Evolutionary conservation across 192 early-diverging fungal species (phyloP).

Genomic region (Gryganskiella cystojenkinii): DNA sequence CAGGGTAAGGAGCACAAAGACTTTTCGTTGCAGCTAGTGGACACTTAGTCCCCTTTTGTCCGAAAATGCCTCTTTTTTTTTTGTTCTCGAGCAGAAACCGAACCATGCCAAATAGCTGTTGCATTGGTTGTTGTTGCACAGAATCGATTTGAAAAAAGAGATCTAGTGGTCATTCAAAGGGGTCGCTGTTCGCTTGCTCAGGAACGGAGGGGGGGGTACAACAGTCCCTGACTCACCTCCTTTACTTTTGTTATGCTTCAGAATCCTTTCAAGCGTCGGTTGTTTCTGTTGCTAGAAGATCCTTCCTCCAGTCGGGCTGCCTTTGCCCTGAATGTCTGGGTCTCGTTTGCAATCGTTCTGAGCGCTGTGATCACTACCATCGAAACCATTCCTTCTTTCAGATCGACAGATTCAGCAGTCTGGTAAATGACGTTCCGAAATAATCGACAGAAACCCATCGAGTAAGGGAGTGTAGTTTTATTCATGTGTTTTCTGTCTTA

Average conservation of each 20-base stretch:
- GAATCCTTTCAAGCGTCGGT: constrained; percentile 56
- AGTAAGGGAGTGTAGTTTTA: too few relatives aligned
- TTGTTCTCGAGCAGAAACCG: too few relatives aligned
- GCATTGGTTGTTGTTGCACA: too few relatives aligned
- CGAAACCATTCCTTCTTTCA: constrained; percentile 82
- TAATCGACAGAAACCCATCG: too few relatives aligned
- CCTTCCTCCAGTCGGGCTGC: constrained; percentile 73
- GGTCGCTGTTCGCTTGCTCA: too few relatives aligned
- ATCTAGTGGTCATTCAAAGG: too few relatives aligned
- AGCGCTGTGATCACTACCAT: constrained; percentile 77
- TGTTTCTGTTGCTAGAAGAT: constrained; percentile 79
- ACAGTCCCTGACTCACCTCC: not conserved
- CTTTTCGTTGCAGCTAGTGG: not conserved
- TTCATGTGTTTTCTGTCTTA: not conserved
- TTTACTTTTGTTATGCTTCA: too few relatives aligned
- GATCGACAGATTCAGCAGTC: constrained; percentile 56
- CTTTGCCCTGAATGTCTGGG: constrained; percentile 75
- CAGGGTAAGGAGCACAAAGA: constrained; percentile 14
- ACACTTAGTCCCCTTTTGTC: too few relatives aligned
- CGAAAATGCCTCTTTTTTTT: too few relatives aligned
- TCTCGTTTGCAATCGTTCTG: constrained; percentile 75
- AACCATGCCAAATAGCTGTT: too few relatives aligned
- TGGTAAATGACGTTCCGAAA: constrained; percentile 45
- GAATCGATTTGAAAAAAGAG: too few relatives aligned
- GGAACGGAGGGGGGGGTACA: too few relatives aligned